These are phyloP conservation scores for Eucalyptus tenuipes DNA, from an alignment of 345 rosid genomes.

Conservation along the genomic window DNA sequence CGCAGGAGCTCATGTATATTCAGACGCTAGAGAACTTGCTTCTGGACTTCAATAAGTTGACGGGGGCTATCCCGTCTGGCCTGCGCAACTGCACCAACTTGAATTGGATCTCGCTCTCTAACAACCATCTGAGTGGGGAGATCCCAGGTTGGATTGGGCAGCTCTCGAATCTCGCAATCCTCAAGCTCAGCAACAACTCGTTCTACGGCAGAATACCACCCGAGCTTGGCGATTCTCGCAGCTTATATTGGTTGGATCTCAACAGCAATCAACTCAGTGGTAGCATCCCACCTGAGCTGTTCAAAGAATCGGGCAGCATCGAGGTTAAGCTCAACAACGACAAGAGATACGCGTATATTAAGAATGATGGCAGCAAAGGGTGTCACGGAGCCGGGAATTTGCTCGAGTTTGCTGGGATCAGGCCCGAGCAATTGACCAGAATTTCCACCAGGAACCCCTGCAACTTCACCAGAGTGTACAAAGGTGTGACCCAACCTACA, in stretches of 20 bases:
- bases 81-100: conserved; percentile 67
- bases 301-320: conserved; percentile 79
- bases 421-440: conserved; percentile 35
- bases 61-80: conserved; percentile 59
- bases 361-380: conserved; percentile 65
- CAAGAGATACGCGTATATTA: conserved; percentile 64
- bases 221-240: conserved; percentile 79
- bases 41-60: conserved; percentile 80
- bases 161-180: conserved; percentile 66
- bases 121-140: conserved; percentile 63
- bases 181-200: conserved; percentile 87
- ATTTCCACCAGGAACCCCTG: conserved; percentile 76
- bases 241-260: conserved; percentile 92
- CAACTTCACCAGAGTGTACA: conserved; percentile 64
- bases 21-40: conserved; percentile 57
- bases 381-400: conserved; percentile 93
- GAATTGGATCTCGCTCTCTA: conserved; percentile 89
- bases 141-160: conserved; percentile 74
- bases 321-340: conserved; percentile 69
- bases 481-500: conserved; percentile 62
- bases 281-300: conserved; percentile 65
- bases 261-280: conserved; percentile 66
- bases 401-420: conserved; percentile 85
- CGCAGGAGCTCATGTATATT: conserved; percentile 47
- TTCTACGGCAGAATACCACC: conserved; percentile 70